Evolutionary conservation across 495 filamentous ascomycete species (phyloP).

Genomic region (Copromyces sp.): DNA sequence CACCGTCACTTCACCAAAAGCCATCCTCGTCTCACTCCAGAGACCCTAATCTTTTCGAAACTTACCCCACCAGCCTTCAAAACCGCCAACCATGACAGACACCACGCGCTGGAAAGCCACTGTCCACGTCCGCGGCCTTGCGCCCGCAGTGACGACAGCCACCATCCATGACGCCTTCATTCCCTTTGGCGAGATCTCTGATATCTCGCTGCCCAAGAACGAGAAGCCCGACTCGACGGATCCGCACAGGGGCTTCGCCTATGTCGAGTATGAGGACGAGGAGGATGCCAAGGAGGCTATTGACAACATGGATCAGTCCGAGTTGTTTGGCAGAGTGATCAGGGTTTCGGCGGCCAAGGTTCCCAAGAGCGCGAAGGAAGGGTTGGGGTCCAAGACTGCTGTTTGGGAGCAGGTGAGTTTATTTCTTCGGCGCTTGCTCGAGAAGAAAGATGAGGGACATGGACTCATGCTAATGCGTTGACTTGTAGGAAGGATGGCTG

Average conservation of each 20-base stretch:
- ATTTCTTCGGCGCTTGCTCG: background rate
- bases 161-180: slow-evolving; percentile 85
- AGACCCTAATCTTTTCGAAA: background rate
- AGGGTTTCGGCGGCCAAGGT: slow-evolving; percentile 88
- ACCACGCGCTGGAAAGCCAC: slow-evolving; percentile 77
- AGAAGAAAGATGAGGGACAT: background rate
- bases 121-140: slow-evolving; percentile 82
- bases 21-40: background rate
- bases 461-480: slow-evolving; percentile 20
- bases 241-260: slow-evolving; percentile 85
- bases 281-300: slow-evolving; percentile 90
- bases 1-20: background rate
- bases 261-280: slow-evolving; percentile 84
- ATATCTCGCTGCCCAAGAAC: slow-evolving; percentile 80
- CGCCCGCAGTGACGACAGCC: slow-evolving; percentile 60
- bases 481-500: slow-evolving; percentile 75
- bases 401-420: slow-evolving; percentile 89
- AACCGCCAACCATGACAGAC: slow-evolving; percentile 57
- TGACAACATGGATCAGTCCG: slow-evolving; percentile 97
- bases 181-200: slow-evolving; percentile 88
- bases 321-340: slow-evolving; percentile 87
- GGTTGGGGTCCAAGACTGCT: slow-evolving; percentile 86
- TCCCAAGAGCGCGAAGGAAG: slow-evolving; percentile 78
- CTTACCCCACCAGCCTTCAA: background rate
- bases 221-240: slow-evolving; percentile 59